phyloP scores from a whole-genome alignment of 2,329 filamentous ascomycete species.

The Diaporthe vaccinii region DNA sequence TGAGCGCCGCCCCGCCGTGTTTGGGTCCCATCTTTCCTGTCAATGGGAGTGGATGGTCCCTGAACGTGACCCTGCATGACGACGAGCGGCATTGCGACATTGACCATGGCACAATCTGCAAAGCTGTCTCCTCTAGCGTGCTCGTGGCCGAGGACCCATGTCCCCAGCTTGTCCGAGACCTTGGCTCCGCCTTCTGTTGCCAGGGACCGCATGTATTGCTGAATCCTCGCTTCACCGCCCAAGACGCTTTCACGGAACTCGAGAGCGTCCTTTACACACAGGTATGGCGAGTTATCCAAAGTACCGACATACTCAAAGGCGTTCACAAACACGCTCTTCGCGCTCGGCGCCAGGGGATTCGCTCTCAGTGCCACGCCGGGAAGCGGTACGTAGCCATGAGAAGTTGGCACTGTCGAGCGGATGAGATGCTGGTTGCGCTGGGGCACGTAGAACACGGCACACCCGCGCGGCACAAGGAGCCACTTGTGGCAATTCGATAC shows the following conservation, averaged over 20 bases:
- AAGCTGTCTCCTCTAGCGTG: conserved; percentile 54
- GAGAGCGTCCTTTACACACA: conserved; percentile 80
- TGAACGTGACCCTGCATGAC: conserved; percentile 43
- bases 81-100: conserved; percentile 78
- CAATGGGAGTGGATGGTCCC: background rate
- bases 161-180: conserved; percentile 75
- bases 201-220: conserved; percentile 72
- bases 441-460: conserved; percentile 85
- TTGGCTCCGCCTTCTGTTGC: conserved; percentile 73
- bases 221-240: conserved; percentile 80
- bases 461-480: conserved; percentile 84
- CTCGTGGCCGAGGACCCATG: conserved; percentile 78
- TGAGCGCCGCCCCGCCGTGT: conserved; percentile 17
- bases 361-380: conserved; percentile 46
- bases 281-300: conserved; percentile 77
- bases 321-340: conserved; percentile 72
- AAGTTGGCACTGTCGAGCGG: conserved; percentile 81
- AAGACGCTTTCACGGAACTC: conserved; percentile 77
- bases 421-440: conserved; percentile 81
- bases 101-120: conserved; percentile 77
- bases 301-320: conserved; percentile 86
- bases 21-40: background rate
- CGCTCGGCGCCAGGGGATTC: conserved; percentile 58
- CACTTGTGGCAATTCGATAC: conserved; percentile 92
- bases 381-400: conserved; percentile 77